These are phyloP conservation scores for Globisporangium canariense DNA, from an alignment of 352 stramenopile genomes.

Conservation along the genomic window DNA sequence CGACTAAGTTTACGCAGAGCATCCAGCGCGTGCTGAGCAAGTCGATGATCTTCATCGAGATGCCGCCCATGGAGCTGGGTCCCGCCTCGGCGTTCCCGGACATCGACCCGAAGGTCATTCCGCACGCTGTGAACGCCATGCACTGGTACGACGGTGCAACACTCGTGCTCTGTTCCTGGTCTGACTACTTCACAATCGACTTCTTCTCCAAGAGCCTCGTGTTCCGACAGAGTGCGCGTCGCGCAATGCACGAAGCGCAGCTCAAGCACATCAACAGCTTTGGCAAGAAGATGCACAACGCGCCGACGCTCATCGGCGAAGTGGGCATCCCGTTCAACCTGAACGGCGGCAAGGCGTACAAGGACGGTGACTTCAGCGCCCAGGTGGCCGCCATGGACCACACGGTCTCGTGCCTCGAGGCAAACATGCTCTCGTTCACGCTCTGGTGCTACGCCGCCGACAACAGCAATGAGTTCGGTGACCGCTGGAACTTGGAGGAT, in stretches of 20 bases:
- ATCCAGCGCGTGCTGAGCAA: slow-evolving; percentile 58
- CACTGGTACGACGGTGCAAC: slow-evolving; percentile 92
- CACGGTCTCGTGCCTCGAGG: slow-evolving; percentile 72
- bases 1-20: slow-evolving; percentile 41
- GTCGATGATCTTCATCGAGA: slow-evolving; percentile 74
- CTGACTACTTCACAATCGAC: slow-evolving; percentile 75
- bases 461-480: slow-evolving; percentile 76
- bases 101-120: slow-evolving; percentile 49
- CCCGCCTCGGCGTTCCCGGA: slow-evolving; percentile 51
- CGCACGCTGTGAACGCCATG: slow-evolving; percentile 74
- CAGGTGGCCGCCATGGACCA: slow-evolving; percentile 65
- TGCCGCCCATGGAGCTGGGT: slow-evolving; percentile 75
- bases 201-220: slow-evolving; percentile 52
- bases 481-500: slow-evolving; percentile 87
- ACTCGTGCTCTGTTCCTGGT: slow-evolving; percentile 72
- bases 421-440: slow-evolving; percentile 78
- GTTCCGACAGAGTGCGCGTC: slow-evolving; percentile 48
- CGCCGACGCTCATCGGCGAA: slow-evolving; percentile 66
- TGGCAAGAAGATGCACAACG: slow-evolving; percentile 51
- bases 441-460: slow-evolving; percentile 90
- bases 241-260: slow-evolving; percentile 46
- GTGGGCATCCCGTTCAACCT: slow-evolving; percentile 75
- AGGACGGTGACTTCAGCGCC: slow-evolving; percentile 39
- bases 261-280: slow-evolving; percentile 54
- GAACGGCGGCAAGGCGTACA: slow-evolving; percentile 44